These are phyloP conservation scores for Neckera pumila DNA, from an alignment of 225 moss, liverwort and hornwort genomes.

Conservation along the genomic window DNA sequence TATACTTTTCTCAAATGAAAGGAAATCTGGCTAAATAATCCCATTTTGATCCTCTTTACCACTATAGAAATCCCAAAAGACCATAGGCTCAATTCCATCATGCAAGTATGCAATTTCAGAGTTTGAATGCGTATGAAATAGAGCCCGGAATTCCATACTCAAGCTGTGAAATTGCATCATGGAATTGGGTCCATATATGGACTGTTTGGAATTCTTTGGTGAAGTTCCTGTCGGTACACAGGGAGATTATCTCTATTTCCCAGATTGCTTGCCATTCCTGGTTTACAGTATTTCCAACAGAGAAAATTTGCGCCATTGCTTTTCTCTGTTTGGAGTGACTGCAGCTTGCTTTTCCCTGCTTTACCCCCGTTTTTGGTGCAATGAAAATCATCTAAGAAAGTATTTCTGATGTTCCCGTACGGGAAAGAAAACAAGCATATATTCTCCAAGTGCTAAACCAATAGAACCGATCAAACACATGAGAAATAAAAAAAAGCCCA, in stretches of 20 bases:
- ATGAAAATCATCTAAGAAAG: neutral
- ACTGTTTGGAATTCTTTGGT: neutral
- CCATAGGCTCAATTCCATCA: neutral
- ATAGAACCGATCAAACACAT: neutral
- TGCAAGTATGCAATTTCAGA: neutral
- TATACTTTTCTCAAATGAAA: no score
- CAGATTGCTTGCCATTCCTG: neutral
- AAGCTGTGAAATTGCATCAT: neutral
- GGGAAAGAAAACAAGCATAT: neutral
- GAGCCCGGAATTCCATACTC: neutral
- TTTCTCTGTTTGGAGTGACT: neutral
- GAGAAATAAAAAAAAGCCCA: neutral
- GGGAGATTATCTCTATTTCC: neutral
- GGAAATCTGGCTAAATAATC: no score
- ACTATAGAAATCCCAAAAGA: no score
- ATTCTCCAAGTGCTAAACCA: neutral
- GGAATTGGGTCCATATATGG: neutral
- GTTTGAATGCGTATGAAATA: neutral
- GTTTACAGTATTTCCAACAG: neutral
- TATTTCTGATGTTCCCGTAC: neutral
- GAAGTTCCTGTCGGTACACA: neutral
- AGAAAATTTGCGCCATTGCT: neutral
- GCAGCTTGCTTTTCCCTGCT: neutral
- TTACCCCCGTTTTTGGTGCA: neutral
- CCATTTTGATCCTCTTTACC: neutral